Evolutionary conservation across 1,284 basidiomycete species (phyloP), one percentile per base, ranked within the genome.

Genomic region (Grifola frondosa): DNA sequence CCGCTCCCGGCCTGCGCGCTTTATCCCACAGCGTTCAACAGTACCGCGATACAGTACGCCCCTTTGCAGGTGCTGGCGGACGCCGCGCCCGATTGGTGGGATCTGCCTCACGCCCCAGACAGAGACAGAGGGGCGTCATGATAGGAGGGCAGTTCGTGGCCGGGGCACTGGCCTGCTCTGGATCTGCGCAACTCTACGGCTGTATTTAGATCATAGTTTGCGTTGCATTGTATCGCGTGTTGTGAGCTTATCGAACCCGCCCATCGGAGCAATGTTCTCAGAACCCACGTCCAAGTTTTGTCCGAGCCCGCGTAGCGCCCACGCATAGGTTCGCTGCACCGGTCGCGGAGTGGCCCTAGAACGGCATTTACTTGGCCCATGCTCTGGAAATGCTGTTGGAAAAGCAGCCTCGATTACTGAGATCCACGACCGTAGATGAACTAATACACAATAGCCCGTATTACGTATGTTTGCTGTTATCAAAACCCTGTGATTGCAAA

Each of bases 11-110:
- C 61, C 30, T 78, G 75, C 25, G 50, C 54, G 19, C 48, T 62
- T 10, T 78, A 74, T 66, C 74, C 80, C 19, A 74, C 75, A 23
- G 84, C 84, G n/a, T 88, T 88, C 68, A 85, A 79, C 59, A 83
- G 74, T 59, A 77, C 74, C 26, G 71, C 81, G 17, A 66, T 81
- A 1, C 84, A 86, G 59, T 77, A 68, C 59, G 60, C 73, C 45
- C 55, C 54, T 31, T 20, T 53, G 25, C 52, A 57, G 15, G 36
- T 46, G 28, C 53, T 67, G 34, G 58, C 55, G 6, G 45, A 42
- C 7, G 56, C 54, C 24, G 50, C 40, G 15, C 43, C 49, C 39
- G 39, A 49, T 7, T 66, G 67, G 56, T 69, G 65, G 66, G 46
- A 59, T 16, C 44, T 62, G 39, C 59, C 56, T 13, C 49, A 30